Base-by-base conservation (phyloP, 805 yeast species). In the Diddensiella transvaalensis region DNA sequence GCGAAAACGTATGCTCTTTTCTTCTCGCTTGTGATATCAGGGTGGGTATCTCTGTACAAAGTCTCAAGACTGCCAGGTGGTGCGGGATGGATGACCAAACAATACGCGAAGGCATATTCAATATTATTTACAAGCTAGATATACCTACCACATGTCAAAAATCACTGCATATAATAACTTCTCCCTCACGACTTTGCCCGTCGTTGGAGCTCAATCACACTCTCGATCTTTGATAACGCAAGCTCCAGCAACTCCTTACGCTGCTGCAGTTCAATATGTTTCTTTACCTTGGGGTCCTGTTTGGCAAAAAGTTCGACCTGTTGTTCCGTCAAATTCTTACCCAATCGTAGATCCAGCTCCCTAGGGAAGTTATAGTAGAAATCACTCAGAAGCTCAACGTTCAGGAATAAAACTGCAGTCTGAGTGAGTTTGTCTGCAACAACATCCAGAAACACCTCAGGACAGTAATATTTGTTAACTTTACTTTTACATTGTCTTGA, bases 341-440 rank as follows among this genome's bases (percentile, higher is more conserved):
- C 82, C 48, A 93, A 76, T 55, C 81, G 80, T 44, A 74, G 73
- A 64, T 93, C 99, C 53, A 93, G 74, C 66, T 89, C 97, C 50
- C 98, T 77, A 2, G 99, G 98, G 67, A 93, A 91, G 58, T 89
- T 88, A 66, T 95, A 93, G 64, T 91, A 95, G 62, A 93, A 93
- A 67, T 95, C 99, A 56, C 95, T 85, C 53, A 93, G 72, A 48
- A 93, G 72, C 67, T 93, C 99, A 48, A 95, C 98, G 62, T 93
- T 93, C 63, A 93, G 70, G 60, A 93, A 93, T 52, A 93, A 68
- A 2, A 93, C 93, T 0, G 99, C 93, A 0, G 99, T 93, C 10
- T 91, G 85, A 0, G 97, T 87, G 21, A 93, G 71, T 66, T 93
- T 93, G 53, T 88, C 90, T 44, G 93, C 84, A 3, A 93, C 96